A percentile compares a stretch with the other conserved stretches of the same genome.
phyloP scores from a whole-genome alignment of 2,329 filamentous ascomycete genomes.

The Colletotrichum euphorbiae region DNA sequence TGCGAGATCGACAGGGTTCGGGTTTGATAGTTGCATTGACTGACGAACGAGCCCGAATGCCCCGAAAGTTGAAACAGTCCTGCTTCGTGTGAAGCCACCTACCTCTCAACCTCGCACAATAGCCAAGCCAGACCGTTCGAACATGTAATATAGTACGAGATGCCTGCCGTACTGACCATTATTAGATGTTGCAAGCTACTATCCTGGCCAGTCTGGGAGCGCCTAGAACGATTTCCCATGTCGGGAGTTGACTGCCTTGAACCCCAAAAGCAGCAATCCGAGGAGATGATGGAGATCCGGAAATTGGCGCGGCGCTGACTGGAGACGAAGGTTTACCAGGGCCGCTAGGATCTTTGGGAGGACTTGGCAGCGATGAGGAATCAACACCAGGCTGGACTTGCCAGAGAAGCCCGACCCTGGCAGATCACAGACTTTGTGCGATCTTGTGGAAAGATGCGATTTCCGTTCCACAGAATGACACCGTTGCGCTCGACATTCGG shows the following conservation, averaged over 20 bases:
- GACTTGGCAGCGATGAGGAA: background rate
- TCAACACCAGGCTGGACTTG: background rate
- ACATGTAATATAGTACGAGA: background rate
- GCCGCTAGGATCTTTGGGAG: slow-evolving; percentile 12
- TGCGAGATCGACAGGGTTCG: slow-evolving; percentile 28
- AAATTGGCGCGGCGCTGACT: slow-evolving; percentile 28
- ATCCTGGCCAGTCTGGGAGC: background rate
- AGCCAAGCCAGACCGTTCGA: no score
- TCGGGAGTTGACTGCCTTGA: background rate
- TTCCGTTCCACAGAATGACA: slow-evolving; percentile 7
- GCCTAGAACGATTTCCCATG: background rate
- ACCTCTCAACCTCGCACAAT: no score
- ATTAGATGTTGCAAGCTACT: background rate
- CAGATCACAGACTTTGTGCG: background rate
- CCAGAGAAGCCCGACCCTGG: slow-evolving; percentile 2
- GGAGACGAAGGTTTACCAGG: slow-evolving; percentile 36
- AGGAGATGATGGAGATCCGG: slow-evolving; percentile 24
- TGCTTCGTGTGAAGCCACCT: slow-evolving; percentile 1
- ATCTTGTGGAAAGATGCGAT: background rate
- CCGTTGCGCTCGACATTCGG: background rate
- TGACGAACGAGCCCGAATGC: slow-evolving; percentile 6
- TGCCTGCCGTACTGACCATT: background rate
- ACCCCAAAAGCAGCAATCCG: slow-evolving; percentile 18
- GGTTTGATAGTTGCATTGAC: slow-evolving; percentile 25
- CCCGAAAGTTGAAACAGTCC: slow-evolving; percentile 24